Percentiles rank a stretch among this genome's conserved stretches.
Evolutionary conservation across 1,284 basidiomycete genomes (phyloP).

Genomic region (Austroboletus niveus): DNA sequence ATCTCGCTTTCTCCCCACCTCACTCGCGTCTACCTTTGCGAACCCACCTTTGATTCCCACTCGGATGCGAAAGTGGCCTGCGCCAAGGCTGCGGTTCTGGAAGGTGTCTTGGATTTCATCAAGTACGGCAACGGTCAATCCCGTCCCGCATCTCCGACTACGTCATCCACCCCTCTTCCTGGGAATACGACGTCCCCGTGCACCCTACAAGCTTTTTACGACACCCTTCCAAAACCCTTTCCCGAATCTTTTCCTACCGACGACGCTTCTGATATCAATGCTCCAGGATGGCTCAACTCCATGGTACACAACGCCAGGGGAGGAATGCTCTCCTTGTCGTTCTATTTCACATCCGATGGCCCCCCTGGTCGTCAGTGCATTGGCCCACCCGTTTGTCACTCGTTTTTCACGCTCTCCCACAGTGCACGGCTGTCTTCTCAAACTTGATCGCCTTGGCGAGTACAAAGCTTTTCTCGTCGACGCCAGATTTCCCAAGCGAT

Average conservation of each 20-base stretch:
- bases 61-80: slow-evolving; percentile 51
- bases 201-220: slow-evolving; percentile 54
- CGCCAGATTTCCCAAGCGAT: slow-evolving; percentile 48
- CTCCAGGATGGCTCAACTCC: slow-evolving; percentile 52
- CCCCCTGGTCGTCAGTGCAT: slow-evolving; percentile 41
- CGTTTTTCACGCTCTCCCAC: slow-evolving; percentile 1
- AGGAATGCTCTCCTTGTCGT: slow-evolving; percentile 41
- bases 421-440: slow-evolving; percentile 64
- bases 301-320: slow-evolving; percentile 51
- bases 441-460: slow-evolving; percentile 41
- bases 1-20: slow-evolving; percentile 49
- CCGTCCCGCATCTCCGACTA: slow-evolving; percentile 20
- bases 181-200: slow-evolving; percentile 21
- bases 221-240: slow-evolving; percentile 56
- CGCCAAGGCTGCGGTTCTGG: slow-evolving; percentile 47
- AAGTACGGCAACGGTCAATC: slow-evolving; percentile 49
- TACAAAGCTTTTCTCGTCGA: no score
- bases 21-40: slow-evolving; percentile 49
- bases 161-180: background rate
- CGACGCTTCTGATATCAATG: slow-evolving; percentile 48
- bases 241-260: slow-evolving; percentile 48
- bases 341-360: slow-evolving; percentile 44
- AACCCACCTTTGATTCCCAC: slow-evolving; percentile 38
- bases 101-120: slow-evolving; percentile 57
- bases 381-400: background rate